phyloP scores from a whole-genome alignment of 257 asterid species.

The Solanum bulbocastanum region DNA sequence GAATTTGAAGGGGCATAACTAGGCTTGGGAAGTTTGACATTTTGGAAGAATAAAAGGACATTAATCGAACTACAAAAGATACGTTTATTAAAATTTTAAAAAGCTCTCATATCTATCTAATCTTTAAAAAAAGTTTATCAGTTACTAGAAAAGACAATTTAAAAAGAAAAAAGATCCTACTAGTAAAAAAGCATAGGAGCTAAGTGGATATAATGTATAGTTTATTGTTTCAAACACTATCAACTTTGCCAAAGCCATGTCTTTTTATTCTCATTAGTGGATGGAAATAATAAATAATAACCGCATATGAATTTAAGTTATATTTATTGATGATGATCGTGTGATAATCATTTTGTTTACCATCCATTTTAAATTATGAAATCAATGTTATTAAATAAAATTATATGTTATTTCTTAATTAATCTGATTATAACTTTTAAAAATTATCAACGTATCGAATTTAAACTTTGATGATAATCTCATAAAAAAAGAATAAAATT shows the following conservation, averaged over 20 bases:
- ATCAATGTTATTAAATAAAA: not conserved
- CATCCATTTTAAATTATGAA: not conserved
- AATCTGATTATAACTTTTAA: not conserved
- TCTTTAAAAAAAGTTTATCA: not conserved
- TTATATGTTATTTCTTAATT: not conserved
- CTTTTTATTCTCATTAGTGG: constrained; percentile 1
- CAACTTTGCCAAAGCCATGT: not conserved
- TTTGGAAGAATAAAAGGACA: not conserved
- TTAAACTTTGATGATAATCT: not conserved
- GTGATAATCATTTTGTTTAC: not conserved
- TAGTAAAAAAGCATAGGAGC: not conserved
- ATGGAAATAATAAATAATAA: not conserved
- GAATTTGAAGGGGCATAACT: constrained; percentile 4
- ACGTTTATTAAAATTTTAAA: not conserved
- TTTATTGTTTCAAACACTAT: not conserved
- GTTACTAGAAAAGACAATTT: not conserved
- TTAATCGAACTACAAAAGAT: not conserved
- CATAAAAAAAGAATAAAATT: no score
- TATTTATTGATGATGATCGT: not conserved
- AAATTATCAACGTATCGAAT: not conserved
- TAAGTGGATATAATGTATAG: constrained; percentile 28
- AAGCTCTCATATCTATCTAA: not conserved
- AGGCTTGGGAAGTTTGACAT: not conserved
- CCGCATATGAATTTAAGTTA: not conserved
- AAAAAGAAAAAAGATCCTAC: not conserved